phyloP scores from a whole-genome alignment of 75 land plant genomes.

The Isoetes taiwanensis region DNA sequence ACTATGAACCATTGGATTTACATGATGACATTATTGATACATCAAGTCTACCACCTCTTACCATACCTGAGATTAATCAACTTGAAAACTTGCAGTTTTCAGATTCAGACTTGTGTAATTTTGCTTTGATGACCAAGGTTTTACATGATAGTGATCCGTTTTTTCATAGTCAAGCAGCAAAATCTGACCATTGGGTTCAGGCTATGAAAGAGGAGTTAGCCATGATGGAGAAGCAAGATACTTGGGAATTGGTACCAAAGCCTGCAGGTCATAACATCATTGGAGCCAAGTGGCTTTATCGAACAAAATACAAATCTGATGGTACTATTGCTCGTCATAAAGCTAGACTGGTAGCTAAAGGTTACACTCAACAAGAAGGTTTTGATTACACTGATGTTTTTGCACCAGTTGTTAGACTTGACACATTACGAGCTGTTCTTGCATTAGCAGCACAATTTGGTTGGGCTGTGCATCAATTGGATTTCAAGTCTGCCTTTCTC shows the following conservation, averaged over 20 bases:
- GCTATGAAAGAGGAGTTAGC: too few species aligned
- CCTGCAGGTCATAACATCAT: neutral
- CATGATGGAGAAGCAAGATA: neutral
- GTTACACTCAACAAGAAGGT: constrained; percentile 6
- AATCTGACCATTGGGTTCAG: too few species aligned
- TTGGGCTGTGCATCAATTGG: constrained; percentile 6
- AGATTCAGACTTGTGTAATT: too few species aligned
- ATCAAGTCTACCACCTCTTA: too few species aligned
- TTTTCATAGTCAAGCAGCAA: too few species aligned
- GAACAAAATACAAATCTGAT: neutral
- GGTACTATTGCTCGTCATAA: neutral
- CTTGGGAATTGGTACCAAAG: constrained; percentile 4
- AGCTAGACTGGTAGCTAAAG: constrained; percentile 7
- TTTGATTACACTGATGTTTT: constrained; percentile 8
- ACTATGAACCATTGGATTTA: too few species aligned
- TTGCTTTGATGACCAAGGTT: too few species aligned
- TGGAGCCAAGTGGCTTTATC: constrained; percentile 5
- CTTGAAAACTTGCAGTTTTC: too few species aligned
- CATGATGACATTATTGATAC: too few species aligned
- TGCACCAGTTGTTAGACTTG: neutral
- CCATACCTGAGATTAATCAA: too few species aligned
- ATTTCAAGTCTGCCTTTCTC: constrained; percentile 7
- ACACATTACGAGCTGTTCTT: neutral
- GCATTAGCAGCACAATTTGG: neutral
- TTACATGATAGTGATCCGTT: too few species aligned